Base-by-base conservation (phyloP, 2,329 filamentous ascomycete species). In the Microascus cirrosus region DNA sequence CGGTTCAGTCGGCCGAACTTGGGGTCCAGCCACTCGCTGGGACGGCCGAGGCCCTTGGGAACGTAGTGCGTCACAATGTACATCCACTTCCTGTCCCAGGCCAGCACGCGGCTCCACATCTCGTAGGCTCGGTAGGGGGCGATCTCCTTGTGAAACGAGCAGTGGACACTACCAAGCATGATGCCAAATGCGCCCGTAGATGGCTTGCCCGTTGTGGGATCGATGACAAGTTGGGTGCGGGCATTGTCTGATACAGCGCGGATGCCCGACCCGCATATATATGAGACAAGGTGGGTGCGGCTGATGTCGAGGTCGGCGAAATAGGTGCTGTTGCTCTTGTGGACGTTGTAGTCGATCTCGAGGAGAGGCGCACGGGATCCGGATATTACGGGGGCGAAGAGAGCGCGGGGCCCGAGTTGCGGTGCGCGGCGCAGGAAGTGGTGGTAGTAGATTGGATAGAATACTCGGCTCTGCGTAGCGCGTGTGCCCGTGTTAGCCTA, bases 321-420 rank as follows among this genome's bases (percentile, higher is more conserved):
- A 75, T 95, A 95, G 34, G 91, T 95, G 64, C 82, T 84, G 74
- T 91, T 90, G 61, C 85, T 85, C 69, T 92, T 91, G 78, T 93
- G 88, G 51, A 90, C 67, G 73, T 94, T 93, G 75, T 91, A 90
- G 73, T 96, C 92, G 65, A 86, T 90, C 72, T 95, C 90, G 63
- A 88, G 79, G 57, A 88, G 73, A 1, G 88, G 82, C 15, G 86
- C 82, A 66, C 84, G 82, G 7, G 86, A 83, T 45, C 77, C 75
- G 18, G 85, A 83, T 59, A 89, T 83, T 56, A 87, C 73, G 54
- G 88, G 85, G 54, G 84, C 81, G 74, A 93, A 94, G 62, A 94
- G 81, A 48, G 86, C 82, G 60, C 83, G 77, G 1, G 84, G 80
- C 53, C 76, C 74, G 61, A 81, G 77, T 24, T 70, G 70, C 60